A percentile compares a stretch with the other conserved stretches of the same genome.
These are phyloP conservation scores for Solanum commersonii DNA, from an alignment of 257 asterid genomes.

Conservation along the genomic window DNA sequence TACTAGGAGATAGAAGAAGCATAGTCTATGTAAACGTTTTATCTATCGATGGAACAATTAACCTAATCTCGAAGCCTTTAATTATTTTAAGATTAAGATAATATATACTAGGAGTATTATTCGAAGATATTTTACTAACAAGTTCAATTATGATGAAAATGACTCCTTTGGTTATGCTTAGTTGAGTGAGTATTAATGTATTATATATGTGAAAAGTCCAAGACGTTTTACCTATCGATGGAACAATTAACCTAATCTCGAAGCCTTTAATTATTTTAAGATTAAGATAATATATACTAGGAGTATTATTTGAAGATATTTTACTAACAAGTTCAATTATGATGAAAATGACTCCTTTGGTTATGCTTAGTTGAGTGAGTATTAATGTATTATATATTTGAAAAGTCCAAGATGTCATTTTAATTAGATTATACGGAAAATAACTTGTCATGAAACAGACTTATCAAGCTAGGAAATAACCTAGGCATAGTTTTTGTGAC, in stretches of 20 bases:
- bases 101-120: background rate
- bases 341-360: background rate
- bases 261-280: background rate
- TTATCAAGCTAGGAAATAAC: background rate
- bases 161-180: background rate
- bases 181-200: no score
- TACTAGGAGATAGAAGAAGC: background rate
- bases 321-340: background rate
- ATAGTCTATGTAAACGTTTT: background rate
- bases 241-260: background rate
- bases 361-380: background rate
- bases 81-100: background rate
- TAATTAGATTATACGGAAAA: background rate
- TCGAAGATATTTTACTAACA: background rate
- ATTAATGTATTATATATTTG: background rate
- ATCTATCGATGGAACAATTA: background rate
- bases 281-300: background rate
- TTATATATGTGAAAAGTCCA: background rate
- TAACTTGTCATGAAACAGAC: background rate
- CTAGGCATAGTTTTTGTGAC: background rate
- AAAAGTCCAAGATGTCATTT: background rate
- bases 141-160: background rate
- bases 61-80: background rate
- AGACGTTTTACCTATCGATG: background rate
- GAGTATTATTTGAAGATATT: background rate